Base-by-base conservation (phyloP, 108 stramenopile genomes). In the Skeletonema costatum region DNA sequence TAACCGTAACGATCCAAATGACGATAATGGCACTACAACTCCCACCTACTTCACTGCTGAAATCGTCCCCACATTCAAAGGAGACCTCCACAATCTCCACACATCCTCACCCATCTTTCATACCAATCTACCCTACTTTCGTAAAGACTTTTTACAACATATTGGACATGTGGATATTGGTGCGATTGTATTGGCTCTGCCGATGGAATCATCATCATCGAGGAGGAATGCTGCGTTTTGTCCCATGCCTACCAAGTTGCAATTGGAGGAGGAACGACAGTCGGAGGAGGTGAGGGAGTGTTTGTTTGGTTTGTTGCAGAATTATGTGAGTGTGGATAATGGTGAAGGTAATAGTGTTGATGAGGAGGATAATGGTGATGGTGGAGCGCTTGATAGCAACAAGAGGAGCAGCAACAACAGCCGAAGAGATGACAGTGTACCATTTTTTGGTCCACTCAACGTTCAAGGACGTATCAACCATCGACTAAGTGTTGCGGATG, bases 141-240 rank as follows among this genome's bases (percentile, higher is more conserved):
- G 65, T 1, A 32, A 66, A 30, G 74, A 74, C 30, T 66, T 74
- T 13, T 35, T 74, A 36, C 64, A 66, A 58, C 31, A 64, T 16
- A 66, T 74, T 51, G 74, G 74, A 21, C 74, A 74, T 51, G 31
- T 44, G 17, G 74, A 74, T 32, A 74, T 74, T 59, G 74, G 74
- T 14, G 74, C 74, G 2, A 46, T 74, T 30, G 74, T 74, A 13
- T 38, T 74, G 16, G 74, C 74, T 2, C 16, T 74, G 29, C 74
- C 74, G 8, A 74, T 74, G 74, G 44, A 66, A 66, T 36, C 25
- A 25, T 25, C 25, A 25, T 25, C 25, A 0, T 0, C 65, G 21
- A 65, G 38, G 16, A 56, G 16, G n/a, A 25, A 10, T 51, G 19
- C 66, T 74, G 64, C 74, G 29, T 74, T 58, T 31, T 39, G 65